Conservation (phyloP, 176 grass and related monocot genomes). For the Thalia dealbata region DNA sequence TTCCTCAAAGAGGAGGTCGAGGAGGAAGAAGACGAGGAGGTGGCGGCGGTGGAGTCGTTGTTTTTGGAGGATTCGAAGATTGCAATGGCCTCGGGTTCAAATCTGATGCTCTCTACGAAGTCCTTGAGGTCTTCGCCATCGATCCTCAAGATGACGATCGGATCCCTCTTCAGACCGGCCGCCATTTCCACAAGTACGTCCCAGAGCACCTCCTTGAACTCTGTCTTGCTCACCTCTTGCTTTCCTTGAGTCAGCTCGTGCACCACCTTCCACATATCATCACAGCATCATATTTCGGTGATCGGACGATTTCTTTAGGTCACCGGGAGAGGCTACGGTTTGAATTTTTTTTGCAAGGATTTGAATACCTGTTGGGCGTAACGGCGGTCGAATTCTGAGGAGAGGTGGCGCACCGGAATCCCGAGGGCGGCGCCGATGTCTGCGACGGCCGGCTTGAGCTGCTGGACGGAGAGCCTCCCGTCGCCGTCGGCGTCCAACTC, state of each 20-base stretch:
- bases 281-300: background rate
- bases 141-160: slow-evolving; percentile 76
- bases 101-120: slow-evolving; percentile 36
- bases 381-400: slow-evolving; percentile 47
- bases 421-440: slow-evolving; percentile 67
- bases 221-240: slow-evolving; percentile 66
- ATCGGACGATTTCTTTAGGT: background rate
- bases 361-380: slow-evolving; percentile 35
- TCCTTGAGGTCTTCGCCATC: slow-evolving; percentile 87
- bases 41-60: background rate
- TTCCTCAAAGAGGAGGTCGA: slow-evolving; percentile 19
- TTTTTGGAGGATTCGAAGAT: slow-evolving; percentile 35
- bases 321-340: no score
- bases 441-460: slow-evolving; percentile 56
- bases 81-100: slow-evolving; percentile 39
- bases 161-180: slow-evolving; percentile 82
- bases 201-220: slow-evolving; percentile 55
- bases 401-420: slow-evolving; percentile 32
- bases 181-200: slow-evolving; percentile 80
- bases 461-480: slow-evolving; percentile 47
- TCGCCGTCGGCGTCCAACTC: slow-evolving; percentile 46
- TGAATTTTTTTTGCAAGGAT: no score
- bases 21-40: slow-evolving; percentile 18
- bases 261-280: slow-evolving; percentile 41
- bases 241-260: slow-evolving; percentile 58